Evolutionary conservation across 2,329 filamentous ascomycete genomes (phyloP), one percentile per base, ranked within the genome.

Genomic region (Cladosporium sp.): DNA sequence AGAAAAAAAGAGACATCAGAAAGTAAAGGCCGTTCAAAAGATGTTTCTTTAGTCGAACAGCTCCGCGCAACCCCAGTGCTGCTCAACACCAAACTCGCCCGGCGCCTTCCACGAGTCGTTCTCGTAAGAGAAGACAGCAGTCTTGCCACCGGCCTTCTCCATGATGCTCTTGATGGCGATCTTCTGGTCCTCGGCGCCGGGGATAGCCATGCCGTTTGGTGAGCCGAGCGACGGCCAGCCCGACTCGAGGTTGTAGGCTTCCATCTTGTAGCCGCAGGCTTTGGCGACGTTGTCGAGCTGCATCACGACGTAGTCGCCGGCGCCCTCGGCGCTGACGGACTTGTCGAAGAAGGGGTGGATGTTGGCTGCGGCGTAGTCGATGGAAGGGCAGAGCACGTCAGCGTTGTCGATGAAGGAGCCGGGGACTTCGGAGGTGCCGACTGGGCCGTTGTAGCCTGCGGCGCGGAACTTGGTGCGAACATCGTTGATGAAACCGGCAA

Each of bases 331-430:
- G 22, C 75, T 70, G 63, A 87, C 81, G 58, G 82, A 77, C 45
- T 84, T 71, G 80, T 95, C 95, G 88, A 97, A 97, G 88, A 89
- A 97, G 65, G 92, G 86, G 79, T 97, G 92, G 69, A 95, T 85
- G 82, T 97, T 96, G 75, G 85, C 86, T 74, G 87, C 89, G 36
- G 90, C 82, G 61, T 95, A 79, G 71, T 96, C 91, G 59, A 97
- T 80, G 67, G 80, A 82, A 35, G 69, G 67, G 82, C 93, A 97
- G 61, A 97, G 81, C 49, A 74, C 75, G 32, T 71, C 67, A 57
- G 80, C 82, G 62, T 87, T 80, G 53, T 77, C 65, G 76, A 90
- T 78, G 84, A 91, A 91, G 71, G 88, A 80, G 75, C 87, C 83
- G 67, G 96, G 83, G 56, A 92, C 87, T 79, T 97, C 93, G 62